A percentile compares a stretch with the other conserved stretches of the same genome.
These are phyloP conservation scores for Blastobotrys malaysiensis DNA, from an alignment of 1,139 yeast genomes.

Conservation along the genomic window DNA sequence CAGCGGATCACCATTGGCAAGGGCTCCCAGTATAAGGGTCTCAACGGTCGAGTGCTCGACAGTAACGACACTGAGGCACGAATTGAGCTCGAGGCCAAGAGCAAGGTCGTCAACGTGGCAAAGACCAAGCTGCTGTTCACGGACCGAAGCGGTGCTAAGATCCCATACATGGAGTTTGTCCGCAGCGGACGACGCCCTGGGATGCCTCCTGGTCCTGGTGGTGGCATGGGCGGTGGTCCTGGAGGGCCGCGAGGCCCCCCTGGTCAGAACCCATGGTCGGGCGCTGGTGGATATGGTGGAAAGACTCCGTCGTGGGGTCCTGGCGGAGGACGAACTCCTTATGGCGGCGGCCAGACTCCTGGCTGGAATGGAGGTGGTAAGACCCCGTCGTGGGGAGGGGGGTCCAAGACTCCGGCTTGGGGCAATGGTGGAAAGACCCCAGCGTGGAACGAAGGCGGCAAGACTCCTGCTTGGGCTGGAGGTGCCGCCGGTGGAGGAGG, in stretches of 20 bases:
- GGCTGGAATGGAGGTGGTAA: constrained; percentile 42
- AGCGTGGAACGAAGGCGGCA: constrained; percentile 34
- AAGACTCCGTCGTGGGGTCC: constrained; percentile 48
- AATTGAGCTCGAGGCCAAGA: constrained; percentile 88
- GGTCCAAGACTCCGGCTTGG: constrained; percentile 39
- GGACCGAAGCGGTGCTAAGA: constrained; percentile 55
- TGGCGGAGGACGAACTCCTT: constrained; percentile 42
- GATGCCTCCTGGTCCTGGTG: constrained; percentile 23
- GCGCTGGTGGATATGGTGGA: constrained; percentile 46
- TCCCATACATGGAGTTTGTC: constrained; percentile 74
- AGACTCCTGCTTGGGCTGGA: constrained; percentile 43
- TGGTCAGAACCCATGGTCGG: constrained; percentile 36
- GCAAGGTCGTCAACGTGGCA: constrained; percentile 79
- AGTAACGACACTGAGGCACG: constrained; percentile 89
- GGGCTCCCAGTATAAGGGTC: constrained; percentile 87
- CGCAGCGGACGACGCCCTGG: constrained; percentile 23
- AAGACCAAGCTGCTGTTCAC: constrained; percentile 71
- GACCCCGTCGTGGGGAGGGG: constrained; percentile 42
- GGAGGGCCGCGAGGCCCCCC: constrained; percentile 12
- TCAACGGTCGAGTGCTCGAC: constrained; percentile 89
- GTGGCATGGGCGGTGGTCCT: constrained; percentile 28
- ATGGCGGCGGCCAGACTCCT: constrained; percentile 37
- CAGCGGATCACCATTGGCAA: constrained; percentile 81
- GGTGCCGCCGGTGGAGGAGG: constrained; percentile 36
- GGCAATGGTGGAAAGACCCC: constrained; percentile 39